These are phyloP conservation scores for Aspergillus sp. DNA, from an alignment of 2,329 filamentous ascomycete species.

Conservation along the genomic window DNA sequence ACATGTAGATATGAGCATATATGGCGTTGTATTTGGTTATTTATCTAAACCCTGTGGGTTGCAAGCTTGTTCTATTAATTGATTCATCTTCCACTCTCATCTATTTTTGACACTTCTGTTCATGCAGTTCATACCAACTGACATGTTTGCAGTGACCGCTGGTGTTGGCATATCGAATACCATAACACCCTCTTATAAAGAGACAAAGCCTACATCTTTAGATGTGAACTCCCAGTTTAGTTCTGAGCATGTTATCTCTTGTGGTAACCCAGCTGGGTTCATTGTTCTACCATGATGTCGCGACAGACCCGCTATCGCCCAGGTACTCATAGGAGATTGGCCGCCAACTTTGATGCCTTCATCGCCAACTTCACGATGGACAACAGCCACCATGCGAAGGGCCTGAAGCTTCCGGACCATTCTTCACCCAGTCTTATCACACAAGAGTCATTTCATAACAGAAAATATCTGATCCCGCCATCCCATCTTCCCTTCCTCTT, in stretches of 20 bases:
- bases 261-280: not conserved
- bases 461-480: no score
- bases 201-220: not conserved
- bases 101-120: not conserved
- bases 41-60: conserved; percentile 15
- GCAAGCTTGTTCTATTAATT: conserved; percentile 14
- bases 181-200: not conserved
- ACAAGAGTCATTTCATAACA: not conserved
- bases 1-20: conserved; percentile 44
- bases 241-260: not conserved
- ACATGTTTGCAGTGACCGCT: not conserved
- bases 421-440: no score
- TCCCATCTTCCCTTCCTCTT: not conserved
- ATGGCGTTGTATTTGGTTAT: conserved; percentile 32
- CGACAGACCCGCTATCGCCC: not conserved
- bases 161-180: not conserved
- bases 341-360: not conserved
- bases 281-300: not conserved
- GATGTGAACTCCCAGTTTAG: not conserved
- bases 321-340: not conserved
- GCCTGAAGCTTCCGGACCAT: no score
- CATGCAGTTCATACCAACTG: not conserved
- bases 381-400: no score
- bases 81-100: not conserved
- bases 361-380: not conserved